Evolutionary conservation across 768 basidiomycete genomes (phyloP).

Genomic region (Amanita pallidorosea): DNA sequence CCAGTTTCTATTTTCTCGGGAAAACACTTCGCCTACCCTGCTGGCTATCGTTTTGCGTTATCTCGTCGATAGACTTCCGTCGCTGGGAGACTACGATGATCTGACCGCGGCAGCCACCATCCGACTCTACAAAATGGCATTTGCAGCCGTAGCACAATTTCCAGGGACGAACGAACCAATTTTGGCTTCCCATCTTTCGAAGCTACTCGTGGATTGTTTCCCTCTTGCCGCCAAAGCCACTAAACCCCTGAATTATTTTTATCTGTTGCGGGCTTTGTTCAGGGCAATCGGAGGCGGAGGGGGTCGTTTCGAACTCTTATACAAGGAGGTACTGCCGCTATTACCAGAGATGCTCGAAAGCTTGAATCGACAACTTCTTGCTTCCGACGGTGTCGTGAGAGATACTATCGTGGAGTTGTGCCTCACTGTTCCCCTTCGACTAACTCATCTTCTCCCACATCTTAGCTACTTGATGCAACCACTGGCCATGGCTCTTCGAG

Average conservation of each 20-base stretch:
- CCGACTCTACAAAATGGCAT: conserved; percentile 92
- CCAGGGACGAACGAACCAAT: conserved; percentile 80
- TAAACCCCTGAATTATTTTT: conserved; percentile 88
- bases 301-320: conserved; percentile 86
- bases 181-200: conserved; percentile 85
- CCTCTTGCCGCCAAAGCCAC: conserved; percentile 85
- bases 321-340: conserved; percentile 92
- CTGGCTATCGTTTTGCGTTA: conserved; percentile 84
- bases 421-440: conserved; percentile 88
- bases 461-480: conserved; percentile 95
- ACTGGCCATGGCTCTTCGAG: conserved; percentile 80
- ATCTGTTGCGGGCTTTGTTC: conserved; percentile 86
- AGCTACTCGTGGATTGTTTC: conserved; percentile 93
- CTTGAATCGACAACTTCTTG: conserved; percentile 79
- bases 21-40: conserved; percentile 67
- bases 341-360: conserved; percentile 96
- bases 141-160: conserved; percentile 70
- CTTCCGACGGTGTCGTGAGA: conserved; percentile 70
- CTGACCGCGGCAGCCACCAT: conserved; percentile 76
- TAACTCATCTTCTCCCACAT: conserved; percentile 93
- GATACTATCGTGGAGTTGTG: conserved; percentile 97
- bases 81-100: conserved; percentile 80
- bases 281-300: conserved; percentile 87
- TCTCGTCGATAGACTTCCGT: conserved; percentile 70
- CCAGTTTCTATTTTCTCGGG: conserved; percentile 72